These are phyloP conservation scores for Phytophthora lateralis DNA, from an alignment of 352 stramenopile species.

Conservation along the genomic window DNA sequence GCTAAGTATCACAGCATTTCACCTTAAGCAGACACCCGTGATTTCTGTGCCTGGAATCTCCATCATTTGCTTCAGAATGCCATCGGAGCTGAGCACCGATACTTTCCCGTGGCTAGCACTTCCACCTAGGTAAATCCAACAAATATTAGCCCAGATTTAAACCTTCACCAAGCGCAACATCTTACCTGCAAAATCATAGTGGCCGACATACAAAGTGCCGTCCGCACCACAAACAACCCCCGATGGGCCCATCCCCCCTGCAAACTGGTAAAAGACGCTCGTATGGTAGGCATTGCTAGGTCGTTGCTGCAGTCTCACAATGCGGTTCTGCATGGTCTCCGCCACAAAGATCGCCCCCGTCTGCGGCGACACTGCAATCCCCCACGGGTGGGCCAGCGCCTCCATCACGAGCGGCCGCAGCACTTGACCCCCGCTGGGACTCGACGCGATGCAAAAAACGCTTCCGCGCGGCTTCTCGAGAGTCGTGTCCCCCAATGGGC, in stretches of 20 bases:
- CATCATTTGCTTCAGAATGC: conserved; percentile 52
- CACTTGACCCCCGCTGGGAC: conserved; percentile 71
- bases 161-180: not conserved
- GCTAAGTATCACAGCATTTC: not conserved
- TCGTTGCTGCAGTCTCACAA: conserved; percentile 70
- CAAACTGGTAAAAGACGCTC: conserved; percentile 87
- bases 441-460: conserved; percentile 74
- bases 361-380: conserved; percentile 48
- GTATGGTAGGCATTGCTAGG: conserved; percentile 72
- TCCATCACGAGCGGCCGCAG: conserved; percentile 73
- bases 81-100: conserved; percentile 63
- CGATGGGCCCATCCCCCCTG: conserved; percentile 78
- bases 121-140: conserved; percentile 22
- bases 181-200: conserved; percentile 85
- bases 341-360: conserved; percentile 64
- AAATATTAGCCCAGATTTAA: conserved; percentile 1
- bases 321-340: conserved; percentile 83
- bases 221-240: conserved; percentile 67
- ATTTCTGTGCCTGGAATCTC: conserved; percentile 72
- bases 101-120: conserved; percentile 56
- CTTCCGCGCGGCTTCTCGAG: conserved; percentile 80
- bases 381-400: conserved; percentile 85
- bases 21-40: conserved; percentile 80
- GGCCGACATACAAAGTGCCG: conserved; percentile 76
- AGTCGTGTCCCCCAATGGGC: conserved; percentile 83